These are phyloP conservation scores for Pogostemon cablin DNA, from an alignment of 257 asterid species.

Conservation along the genomic window DNA sequence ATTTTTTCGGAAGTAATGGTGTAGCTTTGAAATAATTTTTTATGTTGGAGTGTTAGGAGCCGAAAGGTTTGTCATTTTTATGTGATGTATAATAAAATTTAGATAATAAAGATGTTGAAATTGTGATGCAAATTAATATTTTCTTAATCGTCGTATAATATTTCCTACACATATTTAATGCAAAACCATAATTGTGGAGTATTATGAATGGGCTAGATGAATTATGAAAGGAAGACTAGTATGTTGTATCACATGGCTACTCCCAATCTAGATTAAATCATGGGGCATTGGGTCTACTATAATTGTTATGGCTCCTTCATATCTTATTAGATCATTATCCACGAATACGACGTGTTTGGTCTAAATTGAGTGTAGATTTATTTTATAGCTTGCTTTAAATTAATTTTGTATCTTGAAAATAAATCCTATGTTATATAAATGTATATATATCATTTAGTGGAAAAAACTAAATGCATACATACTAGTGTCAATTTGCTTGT, in stretches of 20 bases:
- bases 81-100: no score
- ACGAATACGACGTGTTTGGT: conserved; percentile 9
- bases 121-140: no score
- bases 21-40: no score
- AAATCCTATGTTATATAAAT: background rate
- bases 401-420: background rate
- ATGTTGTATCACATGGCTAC: conserved; percentile 17
- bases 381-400: background rate
- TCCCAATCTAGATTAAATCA: background rate
- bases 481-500: background rate
- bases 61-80: no score
- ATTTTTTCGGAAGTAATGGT: no score
- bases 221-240: background rate
- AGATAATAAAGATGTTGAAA: no score
- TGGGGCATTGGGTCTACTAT: conserved; percentile 15
- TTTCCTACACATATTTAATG: background rate
- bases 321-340: background rate
- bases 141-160: background rate
- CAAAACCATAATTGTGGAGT: background rate
- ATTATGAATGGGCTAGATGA: background rate
- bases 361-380: background rate
- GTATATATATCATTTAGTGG: background rate
- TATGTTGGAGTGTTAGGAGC: no score
- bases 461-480: background rate
- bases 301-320: background rate